Percentiles rank a stretch among this genome's conserved stretches.
phyloP scores from a whole-genome alignment of 176 grass and related monocot genomes.

The Aechmea fasciata region DNA sequence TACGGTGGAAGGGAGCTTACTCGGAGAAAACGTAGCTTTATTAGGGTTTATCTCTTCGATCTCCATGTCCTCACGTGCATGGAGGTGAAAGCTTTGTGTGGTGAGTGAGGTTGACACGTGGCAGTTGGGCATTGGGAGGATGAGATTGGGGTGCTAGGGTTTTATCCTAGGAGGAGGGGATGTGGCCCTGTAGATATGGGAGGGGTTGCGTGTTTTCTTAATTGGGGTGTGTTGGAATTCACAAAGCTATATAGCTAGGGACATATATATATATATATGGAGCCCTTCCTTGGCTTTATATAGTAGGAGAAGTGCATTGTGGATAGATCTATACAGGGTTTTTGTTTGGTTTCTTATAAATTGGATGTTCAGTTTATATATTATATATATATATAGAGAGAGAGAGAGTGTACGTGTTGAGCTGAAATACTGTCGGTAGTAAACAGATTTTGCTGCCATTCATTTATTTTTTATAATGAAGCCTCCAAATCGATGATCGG shows the following conservation, averaged over 20 bases:
- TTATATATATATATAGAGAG: too few species aligned
- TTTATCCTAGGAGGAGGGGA: background rate
- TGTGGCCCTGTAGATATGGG: background rate
- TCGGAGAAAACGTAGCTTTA: background rate
- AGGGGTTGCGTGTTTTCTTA: background rate
- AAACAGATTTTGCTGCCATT: too few species aligned
- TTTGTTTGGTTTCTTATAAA: background rate
- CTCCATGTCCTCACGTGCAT: background rate
- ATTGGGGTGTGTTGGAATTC: background rate
- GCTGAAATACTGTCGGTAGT: too few species aligned
- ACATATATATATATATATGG: background rate
- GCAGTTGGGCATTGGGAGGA: background rate
- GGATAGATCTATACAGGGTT: background rate
- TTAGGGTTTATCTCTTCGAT: background rate
- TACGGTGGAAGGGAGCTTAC: background rate
- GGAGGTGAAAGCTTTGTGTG: background rate
- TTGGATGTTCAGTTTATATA: background rate
- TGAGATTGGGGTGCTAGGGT: constrained; percentile 1
- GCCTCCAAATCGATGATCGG: too few species aligned
- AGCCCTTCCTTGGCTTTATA: background rate
- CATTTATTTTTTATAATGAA: too few species aligned
- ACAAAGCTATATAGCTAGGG: background rate
- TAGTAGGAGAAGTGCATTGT: background rate
- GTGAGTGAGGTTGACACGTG: constrained; percentile 5
- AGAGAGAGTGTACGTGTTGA: too few species aligned